Percentiles rank a stretch among this genome's conserved stretches.
phyloP scores from a whole-genome alignment of 306 rosid species.

The Leucaena leucocephala region DNA sequence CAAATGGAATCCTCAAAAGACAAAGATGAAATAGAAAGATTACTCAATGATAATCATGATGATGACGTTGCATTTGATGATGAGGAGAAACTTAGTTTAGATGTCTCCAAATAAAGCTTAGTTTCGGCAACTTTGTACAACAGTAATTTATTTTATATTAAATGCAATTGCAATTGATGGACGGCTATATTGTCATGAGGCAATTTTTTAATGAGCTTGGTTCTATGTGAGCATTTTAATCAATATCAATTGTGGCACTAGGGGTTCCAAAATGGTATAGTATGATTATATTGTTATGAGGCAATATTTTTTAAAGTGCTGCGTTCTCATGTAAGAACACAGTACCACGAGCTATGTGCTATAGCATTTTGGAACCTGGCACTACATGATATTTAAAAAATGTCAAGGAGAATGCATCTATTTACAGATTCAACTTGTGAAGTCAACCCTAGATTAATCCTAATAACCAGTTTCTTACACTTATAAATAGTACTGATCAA shows the following conservation, averaged over 20 bases:
- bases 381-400: neutral
- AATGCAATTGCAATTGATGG: neutral
- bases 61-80: neutral
- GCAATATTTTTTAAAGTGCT: neutral
- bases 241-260: neutral
- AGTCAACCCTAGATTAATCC: neutral
- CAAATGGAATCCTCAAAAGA: neutral
- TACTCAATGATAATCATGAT: neutral
- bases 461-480: neutral
- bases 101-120: neutral
- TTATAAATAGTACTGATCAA: neutral
- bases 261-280: too few species aligned
- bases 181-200: neutral
- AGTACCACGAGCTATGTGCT: neutral
- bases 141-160: too few species aligned
- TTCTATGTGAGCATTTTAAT: too few species aligned
- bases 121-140: neutral
- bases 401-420: constrained; percentile 5
- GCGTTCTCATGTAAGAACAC: neutral
- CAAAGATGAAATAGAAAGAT: neutral
- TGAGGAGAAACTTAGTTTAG: neutral
- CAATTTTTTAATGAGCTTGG: neutral
- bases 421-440: neutral
- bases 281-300: too few species aligned
- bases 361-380: neutral